Conservation (phyloP, 257 asterid genomes). For the Cynanchum wilfordii region DNA sequence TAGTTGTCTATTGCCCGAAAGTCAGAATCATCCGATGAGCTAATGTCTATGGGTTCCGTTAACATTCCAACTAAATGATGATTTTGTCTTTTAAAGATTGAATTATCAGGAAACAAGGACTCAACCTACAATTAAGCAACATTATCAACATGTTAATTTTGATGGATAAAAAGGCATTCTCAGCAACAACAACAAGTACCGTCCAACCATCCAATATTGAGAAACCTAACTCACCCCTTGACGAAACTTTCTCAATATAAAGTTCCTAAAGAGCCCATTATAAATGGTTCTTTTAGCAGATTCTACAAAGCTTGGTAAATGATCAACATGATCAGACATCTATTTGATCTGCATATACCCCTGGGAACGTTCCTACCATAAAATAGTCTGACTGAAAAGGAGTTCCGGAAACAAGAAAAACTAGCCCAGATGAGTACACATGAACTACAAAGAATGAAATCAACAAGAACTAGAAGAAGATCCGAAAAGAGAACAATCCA, state of each 20-base stretch:
- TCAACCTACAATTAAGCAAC: conserved; percentile 29
- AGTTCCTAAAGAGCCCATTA: conserved; percentile 27
- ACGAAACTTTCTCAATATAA: conserved; percentile 28
- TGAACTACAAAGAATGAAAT: not conserved
- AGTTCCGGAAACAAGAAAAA: not conserved
- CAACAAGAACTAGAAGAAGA: not conserved
- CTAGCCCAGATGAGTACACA: not conserved
- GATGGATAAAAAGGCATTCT: not conserved
- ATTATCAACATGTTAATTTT: conserved; percentile 15
- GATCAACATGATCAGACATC: conserved; percentile 44
- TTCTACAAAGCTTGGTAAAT: conserved; percentile 21
- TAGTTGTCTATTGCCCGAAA: conserved; percentile 76
- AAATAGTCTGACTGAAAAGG: not conserved
- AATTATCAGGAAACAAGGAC: conserved; percentile 31
- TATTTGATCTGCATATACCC: conserved; percentile 19
- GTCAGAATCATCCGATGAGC: conserved; percentile 85
- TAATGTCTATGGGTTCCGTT: conserved; percentile 53
- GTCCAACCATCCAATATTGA: conserved; percentile 14
- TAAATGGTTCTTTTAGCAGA: conserved; percentile 22
- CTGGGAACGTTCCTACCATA: not conserved
- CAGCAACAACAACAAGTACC: conserved; percentile 2
- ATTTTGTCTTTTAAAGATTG: conserved; percentile 19
- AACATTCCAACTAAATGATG: conserved; percentile 44
- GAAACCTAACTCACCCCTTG: conserved; percentile 31
- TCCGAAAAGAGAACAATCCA: not conserved